Conservation (phyloP, 2,329 filamentous ascomycete genomes). For the Daldinia sp. region DNA sequence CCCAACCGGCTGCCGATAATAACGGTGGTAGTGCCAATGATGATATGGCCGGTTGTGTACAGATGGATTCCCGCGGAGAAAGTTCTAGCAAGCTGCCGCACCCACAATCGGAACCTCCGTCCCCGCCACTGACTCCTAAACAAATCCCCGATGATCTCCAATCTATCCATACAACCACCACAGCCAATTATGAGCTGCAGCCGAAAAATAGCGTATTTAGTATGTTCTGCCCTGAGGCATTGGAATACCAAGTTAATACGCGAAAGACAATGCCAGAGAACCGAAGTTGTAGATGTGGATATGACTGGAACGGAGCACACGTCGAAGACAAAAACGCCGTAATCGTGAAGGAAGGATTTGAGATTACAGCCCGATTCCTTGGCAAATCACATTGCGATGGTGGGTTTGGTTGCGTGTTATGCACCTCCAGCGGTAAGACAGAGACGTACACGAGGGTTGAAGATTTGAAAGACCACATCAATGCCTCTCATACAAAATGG, state of each 20-base stretch:
- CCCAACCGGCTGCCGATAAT: constrained; percentile 32
- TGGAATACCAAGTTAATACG: constrained; percentile 56
- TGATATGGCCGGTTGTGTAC: constrained; percentile 44
- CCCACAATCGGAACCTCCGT: constrained; percentile 50
- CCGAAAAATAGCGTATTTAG: constrained; percentile 57
- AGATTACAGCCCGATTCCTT: constrained; percentile 55
- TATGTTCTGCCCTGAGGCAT: constrained; percentile 56
- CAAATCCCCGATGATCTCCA: constrained; percentile 43
- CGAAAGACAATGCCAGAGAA: constrained; percentile 48
- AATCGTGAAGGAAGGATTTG: constrained; percentile 56
- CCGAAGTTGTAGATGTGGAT: constrained; percentile 53
- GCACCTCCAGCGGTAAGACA: constrained; percentile 54
- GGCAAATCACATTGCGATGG: constrained; percentile 57
- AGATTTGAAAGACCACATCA: constrained; percentile 54
- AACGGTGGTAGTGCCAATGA: constrained; percentile 40
- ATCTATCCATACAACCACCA: constrained; percentile 36
- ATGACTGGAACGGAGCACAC: constrained; percentile 49
- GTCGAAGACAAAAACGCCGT: constrained; percentile 40
- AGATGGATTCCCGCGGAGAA: constrained; percentile 44
- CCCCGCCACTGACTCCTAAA: constrained; percentile 51
- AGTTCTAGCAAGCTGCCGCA: constrained; percentile 45
- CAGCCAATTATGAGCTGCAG: constrained; percentile 31
- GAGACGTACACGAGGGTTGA: constrained; percentile 52
- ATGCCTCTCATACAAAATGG: constrained; percentile 56
- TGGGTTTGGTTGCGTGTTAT: constrained; percentile 56